Conservation (phyloP, 768 basidiomycete species). For the Lepiota brunneoincarnata region DNA sequence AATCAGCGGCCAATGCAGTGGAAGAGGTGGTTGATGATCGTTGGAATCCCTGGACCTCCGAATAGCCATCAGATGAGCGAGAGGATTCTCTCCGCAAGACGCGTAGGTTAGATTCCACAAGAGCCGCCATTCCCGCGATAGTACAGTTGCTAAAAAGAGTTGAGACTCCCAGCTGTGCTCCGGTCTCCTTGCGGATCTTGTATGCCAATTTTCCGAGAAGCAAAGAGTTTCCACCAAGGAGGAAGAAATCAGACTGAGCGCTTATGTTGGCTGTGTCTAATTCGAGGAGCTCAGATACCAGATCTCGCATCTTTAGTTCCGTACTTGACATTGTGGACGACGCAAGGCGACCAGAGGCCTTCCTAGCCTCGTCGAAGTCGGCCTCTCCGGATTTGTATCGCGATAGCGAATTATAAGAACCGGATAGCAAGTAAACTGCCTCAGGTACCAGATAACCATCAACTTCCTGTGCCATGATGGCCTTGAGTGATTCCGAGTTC, state of each 20-base stretch:
- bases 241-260: constrained; percentile 38
- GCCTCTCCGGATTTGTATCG: constrained; percentile 19
- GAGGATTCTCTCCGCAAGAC: background rate
- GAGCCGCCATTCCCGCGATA: constrained; percentile 35
- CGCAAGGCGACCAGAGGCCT: constrained; percentile 17
- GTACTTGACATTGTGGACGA: constrained; percentile 25
- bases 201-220: constrained; percentile 44
- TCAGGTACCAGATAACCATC: constrained; percentile 42
- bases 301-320: constrained; percentile 32
- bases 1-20: constrained; percentile 17
- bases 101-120: constrained; percentile 27
- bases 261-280: constrained; percentile 27
- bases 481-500: constrained; percentile 19
- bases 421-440: constrained; percentile 28
- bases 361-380: constrained; percentile 31
- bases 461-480: constrained; percentile 21
- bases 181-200: constrained; percentile 37
- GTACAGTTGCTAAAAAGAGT: constrained; percentile 41
- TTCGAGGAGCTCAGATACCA: constrained; percentile 32
- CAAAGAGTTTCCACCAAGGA: constrained; percentile 41
- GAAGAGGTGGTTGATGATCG: constrained; percentile 15
- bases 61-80: constrained; percentile 1
- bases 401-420: constrained; percentile 16
- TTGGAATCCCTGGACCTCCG: constrained; percentile 3
- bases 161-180: constrained; percentile 33